These are phyloP conservation scores for Melaleuca quinquenervia DNA, from an alignment of 345 rosid species.

Conservation along the genomic window DNA sequence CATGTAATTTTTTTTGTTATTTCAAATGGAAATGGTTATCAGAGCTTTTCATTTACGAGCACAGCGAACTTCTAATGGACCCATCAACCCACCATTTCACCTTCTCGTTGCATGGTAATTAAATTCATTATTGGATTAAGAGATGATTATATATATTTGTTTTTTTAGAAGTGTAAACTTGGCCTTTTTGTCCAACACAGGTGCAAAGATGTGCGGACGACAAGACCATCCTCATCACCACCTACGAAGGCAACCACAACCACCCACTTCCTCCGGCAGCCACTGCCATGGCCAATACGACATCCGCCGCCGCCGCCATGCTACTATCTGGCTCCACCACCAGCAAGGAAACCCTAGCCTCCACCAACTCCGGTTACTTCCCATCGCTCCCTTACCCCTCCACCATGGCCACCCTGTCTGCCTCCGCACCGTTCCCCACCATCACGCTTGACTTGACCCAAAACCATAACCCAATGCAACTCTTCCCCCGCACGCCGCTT, in stretches of 20 bases:
- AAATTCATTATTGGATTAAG: not conserved
- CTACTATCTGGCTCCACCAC: constrained; percentile 68
- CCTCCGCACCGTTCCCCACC: constrained; percentile 83
- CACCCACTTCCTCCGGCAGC: constrained; percentile 96
- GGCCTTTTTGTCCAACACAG: constrained; percentile 12
- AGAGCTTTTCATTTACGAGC: not conserved
- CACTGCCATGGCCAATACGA: constrained; percentile 76
- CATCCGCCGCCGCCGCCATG: constrained; percentile 88
- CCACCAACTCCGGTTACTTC: constrained; percentile 20
- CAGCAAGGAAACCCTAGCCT: constrained; percentile 37
- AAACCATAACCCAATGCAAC: constrained; percentile 29
- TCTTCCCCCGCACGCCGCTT: not conserved
- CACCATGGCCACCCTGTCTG: constrained; percentile 72
- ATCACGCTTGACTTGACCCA: constrained; percentile 82
- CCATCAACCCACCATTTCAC: not conserved
- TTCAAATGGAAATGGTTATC: not conserved
- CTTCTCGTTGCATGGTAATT: not conserved
- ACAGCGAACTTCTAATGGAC: not conserved
- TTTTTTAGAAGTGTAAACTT: not conserved
- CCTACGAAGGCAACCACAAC: constrained; percentile 92
- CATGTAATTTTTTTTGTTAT: not conserved
- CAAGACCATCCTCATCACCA: constrained; percentile 63
- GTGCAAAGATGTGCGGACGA: constrained; percentile 93
- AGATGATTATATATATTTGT: not conserved
- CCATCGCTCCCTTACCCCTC: constrained; percentile 49